A percentile compares a stretch with the other conserved stretches of the same genome.
These are phyloP conservation scores for Serendipita sp. DNA, from an alignment of 768 basidiomycete genomes.

Conservation along the genomic window DNA sequence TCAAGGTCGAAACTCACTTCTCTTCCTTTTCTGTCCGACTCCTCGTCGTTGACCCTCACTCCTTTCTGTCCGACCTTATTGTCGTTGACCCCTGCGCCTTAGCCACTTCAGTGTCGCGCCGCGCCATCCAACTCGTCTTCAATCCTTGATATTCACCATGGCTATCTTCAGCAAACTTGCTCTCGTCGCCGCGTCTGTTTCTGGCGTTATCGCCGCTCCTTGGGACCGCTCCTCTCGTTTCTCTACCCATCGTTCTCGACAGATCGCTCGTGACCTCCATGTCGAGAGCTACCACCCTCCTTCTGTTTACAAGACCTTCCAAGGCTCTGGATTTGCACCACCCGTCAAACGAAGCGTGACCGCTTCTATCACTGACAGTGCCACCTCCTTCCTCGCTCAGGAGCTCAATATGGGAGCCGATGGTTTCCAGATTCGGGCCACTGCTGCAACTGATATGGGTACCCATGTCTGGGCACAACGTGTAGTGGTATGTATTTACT, in stretches of 20 bases:
- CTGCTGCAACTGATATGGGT: background rate
- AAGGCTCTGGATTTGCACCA: background rate
- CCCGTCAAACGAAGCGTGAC: background rate
- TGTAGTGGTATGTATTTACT: constrained; percentile 5
- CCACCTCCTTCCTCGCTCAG: constrained; percentile 2
- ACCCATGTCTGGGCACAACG: constrained; percentile 9
- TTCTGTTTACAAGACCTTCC: background rate
- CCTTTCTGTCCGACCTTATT: background rate
- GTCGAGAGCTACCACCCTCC: constrained; percentile 5
- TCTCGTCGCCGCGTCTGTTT: background rate
- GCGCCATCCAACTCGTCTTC: background rate
- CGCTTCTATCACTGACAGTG: constrained; percentile 2
- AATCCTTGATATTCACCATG: background rate
- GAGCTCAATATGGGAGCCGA: constrained; percentile 8
- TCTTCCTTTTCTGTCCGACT: background rate
- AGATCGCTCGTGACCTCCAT: background rate
- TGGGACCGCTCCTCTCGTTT: background rate
- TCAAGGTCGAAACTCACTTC: background rate
- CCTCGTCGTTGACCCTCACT: background rate
- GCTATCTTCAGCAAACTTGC: constrained; percentile 7
- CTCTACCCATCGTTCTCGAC: background rate
- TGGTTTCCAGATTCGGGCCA: constrained; percentile 1
- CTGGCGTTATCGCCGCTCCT: background rate
- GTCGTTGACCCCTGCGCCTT: background rate
- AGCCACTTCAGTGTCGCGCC: background rate